A percentile compares a stretch with the other conserved stretches of the same genome.
Conservation (phyloP, 306 rosid genomes). For the Trifolium pratense region DNA sequence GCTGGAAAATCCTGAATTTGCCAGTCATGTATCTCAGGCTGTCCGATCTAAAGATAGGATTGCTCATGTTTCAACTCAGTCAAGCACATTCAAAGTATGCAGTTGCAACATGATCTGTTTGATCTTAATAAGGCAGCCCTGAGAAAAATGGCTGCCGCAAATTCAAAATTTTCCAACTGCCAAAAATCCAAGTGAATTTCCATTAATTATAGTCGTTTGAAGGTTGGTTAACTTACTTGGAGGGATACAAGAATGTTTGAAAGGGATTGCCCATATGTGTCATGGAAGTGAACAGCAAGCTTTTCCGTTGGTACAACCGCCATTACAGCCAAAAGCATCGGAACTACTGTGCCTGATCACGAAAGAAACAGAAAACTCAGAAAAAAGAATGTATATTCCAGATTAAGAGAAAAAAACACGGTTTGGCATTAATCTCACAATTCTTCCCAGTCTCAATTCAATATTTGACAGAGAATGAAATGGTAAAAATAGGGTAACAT, state of each 20-base stretch:
- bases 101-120: neutral
- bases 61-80: neutral
- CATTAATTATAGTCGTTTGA: neutral
- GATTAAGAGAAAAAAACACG: slow-evolving; percentile 16
- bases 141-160: neutral
- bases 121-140: slow-evolving; percentile 2
- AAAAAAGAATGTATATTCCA: slow-evolving; percentile 26
- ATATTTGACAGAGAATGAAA: slow-evolving; percentile 11
- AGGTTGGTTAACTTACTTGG: slow-evolving; percentile 62
- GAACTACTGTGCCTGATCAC: slow-evolving; percentile 69
- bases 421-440: slow-evolving; percentile 27
- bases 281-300: slow-evolving; percentile 94
- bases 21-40: neutral
- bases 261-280: slow-evolving; percentile 90
- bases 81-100: neutral
- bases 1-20: slow-evolving; percentile 9
- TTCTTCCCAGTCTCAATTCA: slow-evolving; percentile 5
- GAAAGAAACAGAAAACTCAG: slow-evolving; percentile 1
- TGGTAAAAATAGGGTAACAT: neutral
- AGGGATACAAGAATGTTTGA: slow-evolving; percentile 80
- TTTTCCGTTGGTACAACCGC: slow-evolving; percentile 74
- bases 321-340: slow-evolving; percentile 87
- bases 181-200: neutral
- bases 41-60: slow-evolving; percentile 3
- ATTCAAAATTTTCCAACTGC: slow-evolving; percentile 4